phyloP scores from a whole-genome alignment of 2,329 filamentous ascomycete species.

The Teratosphaeria zuluensis region DNA sequence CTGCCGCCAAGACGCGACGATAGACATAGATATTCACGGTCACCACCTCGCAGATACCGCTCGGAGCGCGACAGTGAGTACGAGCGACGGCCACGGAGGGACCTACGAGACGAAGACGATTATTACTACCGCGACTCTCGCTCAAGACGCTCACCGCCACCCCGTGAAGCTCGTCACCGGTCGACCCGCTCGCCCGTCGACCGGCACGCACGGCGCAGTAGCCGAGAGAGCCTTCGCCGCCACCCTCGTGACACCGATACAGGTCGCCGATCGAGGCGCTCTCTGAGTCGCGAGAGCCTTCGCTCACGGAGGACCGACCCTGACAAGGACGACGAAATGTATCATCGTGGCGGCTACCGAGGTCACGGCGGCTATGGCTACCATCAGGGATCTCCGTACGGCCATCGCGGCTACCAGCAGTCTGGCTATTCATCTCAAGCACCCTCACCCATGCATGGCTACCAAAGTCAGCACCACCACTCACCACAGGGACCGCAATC shows the following conservation, averaged over 20 bases:
- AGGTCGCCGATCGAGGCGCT: conserved; percentile 6
- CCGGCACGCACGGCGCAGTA: conserved; percentile 3
- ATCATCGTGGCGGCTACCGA: conserved; percentile 20
- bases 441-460: conserved; percentile 43
- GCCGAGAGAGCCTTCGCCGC: conserved; percentile 9
- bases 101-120: conserved; percentile 3
- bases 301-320: conserved; percentile 8
- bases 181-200: conserved; percentile 12
- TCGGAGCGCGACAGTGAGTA: neutral
- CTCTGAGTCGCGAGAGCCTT: conserved; percentile 17
- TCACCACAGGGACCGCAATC: conserved; percentile 42
- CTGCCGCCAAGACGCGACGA: conserved; percentile 1
- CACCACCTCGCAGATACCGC: conserved; percentile 2
- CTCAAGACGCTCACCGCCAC: conserved; percentile 4
- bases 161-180: conserved; percentile 3
- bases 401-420: conserved; percentile 46
- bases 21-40: conserved; percentile 2
- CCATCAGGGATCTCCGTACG: conserved; percentile 52
- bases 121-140: conserved; percentile 3
- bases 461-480: conserved; percentile 42
- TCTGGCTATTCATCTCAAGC: conserved; percentile 12
- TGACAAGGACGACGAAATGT: conserved; percentile 20
- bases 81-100: neutral
- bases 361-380: conserved; percentile 31
- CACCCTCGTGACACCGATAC: neutral